A percentile compares a stretch with the other conserved stretches of the same genome.
phyloP scores from a whole-genome alignment of 1,139 yeast species.

The Kurtzmaniella quercitrusa region DNA sequence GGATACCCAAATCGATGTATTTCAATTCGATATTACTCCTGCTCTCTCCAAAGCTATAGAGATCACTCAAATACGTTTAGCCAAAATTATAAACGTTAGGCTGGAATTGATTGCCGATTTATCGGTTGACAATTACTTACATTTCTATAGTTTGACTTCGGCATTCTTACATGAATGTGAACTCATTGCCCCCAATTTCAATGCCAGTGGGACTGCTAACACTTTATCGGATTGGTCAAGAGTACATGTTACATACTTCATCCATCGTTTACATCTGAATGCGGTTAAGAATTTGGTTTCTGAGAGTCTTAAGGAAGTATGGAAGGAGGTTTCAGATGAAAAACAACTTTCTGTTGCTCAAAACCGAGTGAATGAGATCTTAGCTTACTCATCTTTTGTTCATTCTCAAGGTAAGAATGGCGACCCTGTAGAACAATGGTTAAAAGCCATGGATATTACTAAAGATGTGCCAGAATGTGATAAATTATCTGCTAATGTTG shows the following conservation, averaged over 20 bases:
- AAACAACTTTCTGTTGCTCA: conserved; percentile 42
- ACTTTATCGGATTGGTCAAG: conserved; percentile 62
- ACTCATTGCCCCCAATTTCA: conserved; percentile 69
- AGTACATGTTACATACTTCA: conserved; percentile 62
- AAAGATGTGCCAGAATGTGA: conserved; percentile 5
- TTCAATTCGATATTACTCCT: conserved; percentile 62
- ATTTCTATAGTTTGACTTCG: conserved; percentile 62
- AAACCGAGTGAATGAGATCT: conserved; percentile 48
- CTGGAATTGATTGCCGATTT: conserved; percentile 64
- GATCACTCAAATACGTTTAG: conserved; percentile 70
- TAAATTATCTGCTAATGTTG: not conserved
- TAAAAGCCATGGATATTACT: conserved; percentile 28
- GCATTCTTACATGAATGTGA: conserved; percentile 83
- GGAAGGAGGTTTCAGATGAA: conserved; percentile 60
- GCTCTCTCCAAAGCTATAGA: conserved; percentile 65
- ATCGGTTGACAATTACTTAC: conserved; percentile 52
- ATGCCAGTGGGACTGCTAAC: conserved; percentile 46
- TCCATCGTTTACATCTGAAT: conserved; percentile 53
- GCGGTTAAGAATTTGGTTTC: conserved; percentile 41
- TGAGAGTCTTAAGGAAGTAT: conserved; percentile 63
- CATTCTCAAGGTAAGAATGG: conserved; percentile 24
- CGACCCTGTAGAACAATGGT: conserved; percentile 45
- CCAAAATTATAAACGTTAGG: conserved; percentile 75
- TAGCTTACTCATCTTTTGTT: conserved; percentile 46
- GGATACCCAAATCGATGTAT: conserved; percentile 28